Evolutionary conservation across 371 early-diverging fungal species (phyloP).

Genomic region (Amoeboaphelidium protococcarum): DNA sequence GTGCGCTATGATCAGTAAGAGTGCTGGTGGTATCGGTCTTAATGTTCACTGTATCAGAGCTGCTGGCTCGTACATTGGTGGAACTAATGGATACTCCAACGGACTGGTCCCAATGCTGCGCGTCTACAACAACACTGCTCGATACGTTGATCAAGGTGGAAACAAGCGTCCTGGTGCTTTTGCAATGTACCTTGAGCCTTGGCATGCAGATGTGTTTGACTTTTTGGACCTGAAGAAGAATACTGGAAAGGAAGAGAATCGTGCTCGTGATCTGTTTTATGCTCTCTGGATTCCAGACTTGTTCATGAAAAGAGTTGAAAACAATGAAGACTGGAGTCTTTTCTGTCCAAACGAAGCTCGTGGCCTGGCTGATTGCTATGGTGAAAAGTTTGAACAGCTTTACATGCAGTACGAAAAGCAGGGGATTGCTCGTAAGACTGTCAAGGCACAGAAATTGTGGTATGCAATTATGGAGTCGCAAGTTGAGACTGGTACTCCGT

Average conservation of each 20-base stretch:
- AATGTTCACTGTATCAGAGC: slow-evolving; percentile 82
- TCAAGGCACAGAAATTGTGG: slow-evolving; percentile 97
- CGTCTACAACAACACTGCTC: slow-evolving; percentile 92
- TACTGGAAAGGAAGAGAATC: slow-evolving; percentile 90
- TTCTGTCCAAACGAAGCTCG: slow-evolving; percentile 95
- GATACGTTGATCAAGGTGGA: slow-evolving; percentile 97
- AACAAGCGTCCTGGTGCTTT: slow-evolving; percentile 98
- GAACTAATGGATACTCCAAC: slow-evolving; percentile 91
- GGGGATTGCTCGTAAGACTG: slow-evolving; percentile 53
- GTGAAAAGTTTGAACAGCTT: slow-evolving; percentile 70
- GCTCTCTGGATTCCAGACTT: slow-evolving; percentile 98
- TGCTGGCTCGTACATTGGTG: slow-evolving; percentile 83
- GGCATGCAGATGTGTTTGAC: slow-evolving; percentile 97
- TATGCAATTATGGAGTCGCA: slow-evolving; percentile 91
- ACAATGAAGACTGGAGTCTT: slow-evolving; percentile 79
- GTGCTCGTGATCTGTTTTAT: slow-evolving; percentile 92
- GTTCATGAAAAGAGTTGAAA: slow-evolving; percentile 95
- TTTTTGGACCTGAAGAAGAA: slow-evolving; percentile 96
- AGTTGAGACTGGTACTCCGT: slow-evolving; percentile 97
- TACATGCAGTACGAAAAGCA: slow-evolving; percentile 72
- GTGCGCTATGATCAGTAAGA: slow-evolving; percentile 93
- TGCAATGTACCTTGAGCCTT: slow-evolving; percentile 97
- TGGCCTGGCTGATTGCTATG: slow-evolving; percentile 76
- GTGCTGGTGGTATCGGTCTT: slow-evolving; percentile 95
- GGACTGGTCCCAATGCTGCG: slow-evolving; percentile 96